Evolutionary conservation across 805 yeast genomes (phyloP), one percentile per base, ranked within the genome.

Genomic region (Lipomyces oligophaga): DNA sequence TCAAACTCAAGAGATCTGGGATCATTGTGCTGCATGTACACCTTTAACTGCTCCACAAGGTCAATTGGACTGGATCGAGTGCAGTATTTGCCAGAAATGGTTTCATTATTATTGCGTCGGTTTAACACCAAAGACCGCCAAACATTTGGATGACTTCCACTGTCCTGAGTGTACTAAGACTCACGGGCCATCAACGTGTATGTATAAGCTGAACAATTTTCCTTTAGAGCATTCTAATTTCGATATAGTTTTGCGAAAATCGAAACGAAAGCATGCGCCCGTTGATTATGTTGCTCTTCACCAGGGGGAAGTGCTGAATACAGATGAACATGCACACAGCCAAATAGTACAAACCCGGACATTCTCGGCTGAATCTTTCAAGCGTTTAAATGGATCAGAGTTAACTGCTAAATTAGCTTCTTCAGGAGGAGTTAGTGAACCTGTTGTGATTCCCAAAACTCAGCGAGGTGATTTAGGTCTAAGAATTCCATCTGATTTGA

Each of bases 231-330:
- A 20, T 10, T 13, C 22, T 16, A 30, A 19, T 19, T 28, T 26
- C 19, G 22, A 21, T 4, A 60, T 71, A 13, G 60, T 62, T 41
- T 75, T 71, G 45, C 66, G 89, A 32, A 70, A 70, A 31, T 80
- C 85, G 46, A 68, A 73, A 34, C 67, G 96, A 19, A 66, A 73
- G 13, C 67, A 70, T 34, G 65, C 69, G n/a, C 71, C 72, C 42
- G 75, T 88, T 36, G 95, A 87, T 61, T 87, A 87, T 60, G 80
- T 78, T 7, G 93, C 95, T 0, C 68, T 87, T 57, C 77, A 87
- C 61, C 82, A 80, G 45, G 95, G 95, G 4, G 82, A 79, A 30
- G 22, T 66, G 49, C 73, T 76, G 3, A 66, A 75, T 3, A 66
- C 74, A 3, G 77, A 77, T 57, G 74, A 76, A 7, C 95, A 85